These are phyloP conservation scores for Gossypium trilobum DNA, from an alignment of 441 rosid genomes.

Conservation along the genomic window DNA sequence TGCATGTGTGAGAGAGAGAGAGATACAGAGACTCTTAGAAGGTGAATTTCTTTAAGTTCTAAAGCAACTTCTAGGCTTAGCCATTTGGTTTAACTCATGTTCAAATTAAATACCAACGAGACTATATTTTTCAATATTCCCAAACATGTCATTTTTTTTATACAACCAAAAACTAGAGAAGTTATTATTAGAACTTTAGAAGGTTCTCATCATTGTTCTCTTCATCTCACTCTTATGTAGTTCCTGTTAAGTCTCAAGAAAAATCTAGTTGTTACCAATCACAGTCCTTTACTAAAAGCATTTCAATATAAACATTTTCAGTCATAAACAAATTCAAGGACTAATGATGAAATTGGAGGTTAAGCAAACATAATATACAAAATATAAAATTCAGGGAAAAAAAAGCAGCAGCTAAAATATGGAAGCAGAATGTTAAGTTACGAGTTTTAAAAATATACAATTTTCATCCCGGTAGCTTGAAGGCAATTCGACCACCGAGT, in stretches of 20 bases:
- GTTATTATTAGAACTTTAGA: background rate
- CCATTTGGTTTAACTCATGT: background rate
- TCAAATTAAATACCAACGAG: slow-evolving; percentile 2
- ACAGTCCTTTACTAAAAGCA: background rate
- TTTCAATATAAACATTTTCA: background rate
- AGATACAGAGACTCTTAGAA: background rate
- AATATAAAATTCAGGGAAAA: background rate
- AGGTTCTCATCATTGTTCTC: background rate
- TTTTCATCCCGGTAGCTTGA: slow-evolving; percentile 43
- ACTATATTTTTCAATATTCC: background rate
- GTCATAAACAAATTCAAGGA: background rate
- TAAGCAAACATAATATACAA: background rate
- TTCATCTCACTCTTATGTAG: background rate
- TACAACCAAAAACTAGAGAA: background rate
- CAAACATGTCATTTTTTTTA: background rate
- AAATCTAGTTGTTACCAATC: background rate
- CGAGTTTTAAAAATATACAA: slow-evolving; percentile 38
- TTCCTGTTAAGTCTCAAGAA: background rate
- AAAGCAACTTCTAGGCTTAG: background rate
- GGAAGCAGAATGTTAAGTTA: background rate
- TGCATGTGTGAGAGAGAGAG: background rate
- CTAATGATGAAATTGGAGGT: background rate
- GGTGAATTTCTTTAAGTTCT: background rate
- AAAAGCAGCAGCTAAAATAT: background rate
- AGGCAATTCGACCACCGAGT: slow-evolving; percentile 43